Evolutionary conservation across 2,329 filamentous ascomycete genomes (phyloP).

Genomic region (Chrysoporthe austroafricana): DNA sequence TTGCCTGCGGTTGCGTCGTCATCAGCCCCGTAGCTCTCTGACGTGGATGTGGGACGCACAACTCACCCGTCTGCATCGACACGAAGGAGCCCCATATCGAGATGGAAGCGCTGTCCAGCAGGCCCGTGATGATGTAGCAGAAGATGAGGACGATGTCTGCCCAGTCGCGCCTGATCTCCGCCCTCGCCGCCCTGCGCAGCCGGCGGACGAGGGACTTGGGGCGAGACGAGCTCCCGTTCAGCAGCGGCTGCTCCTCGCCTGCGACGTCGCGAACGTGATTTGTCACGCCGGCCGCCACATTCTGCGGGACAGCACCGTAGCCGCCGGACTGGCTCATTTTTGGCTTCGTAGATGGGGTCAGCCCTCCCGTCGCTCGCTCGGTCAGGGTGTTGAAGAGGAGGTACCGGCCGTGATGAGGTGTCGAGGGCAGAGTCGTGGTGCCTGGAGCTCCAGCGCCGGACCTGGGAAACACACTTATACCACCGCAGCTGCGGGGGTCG

Average conservation of each 20-base stretch:
- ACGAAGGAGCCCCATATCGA: conserved; percentile 81
- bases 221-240: conserved; percentile 33
- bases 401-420: too few relatives aligned
- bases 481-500: neutral
- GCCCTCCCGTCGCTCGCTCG: too few relatives aligned
- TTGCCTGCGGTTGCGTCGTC: conserved; percentile 54
- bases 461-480: neutral
- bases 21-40: too few relatives aligned
- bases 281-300: conserved; percentile 14
- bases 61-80: conserved; percentile 78
- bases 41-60: neutral
- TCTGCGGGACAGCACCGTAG: conserved; percentile 25
- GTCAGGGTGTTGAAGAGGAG: too few relatives aligned
- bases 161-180: conserved; percentile 62
- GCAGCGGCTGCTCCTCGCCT: conserved; percentile 43
- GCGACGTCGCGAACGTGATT: conserved; percentile 20
- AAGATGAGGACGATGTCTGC: conserved; percentile 70
- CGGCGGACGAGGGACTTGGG: conserved; percentile 32
- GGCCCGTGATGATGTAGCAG: conserved; percentile 77
- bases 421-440: too few relatives aligned
- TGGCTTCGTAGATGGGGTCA: too few relatives aligned
- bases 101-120: conserved; percentile 76
- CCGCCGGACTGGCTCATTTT: conserved; percentile 22
- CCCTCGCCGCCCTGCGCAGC: conserved; percentile 41
- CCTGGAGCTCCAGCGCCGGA: neutral